phyloP scores from a whole-genome alignment of 2,329 filamentous ascomycete species.

The Ceratocystis eucalypticola region DNA sequence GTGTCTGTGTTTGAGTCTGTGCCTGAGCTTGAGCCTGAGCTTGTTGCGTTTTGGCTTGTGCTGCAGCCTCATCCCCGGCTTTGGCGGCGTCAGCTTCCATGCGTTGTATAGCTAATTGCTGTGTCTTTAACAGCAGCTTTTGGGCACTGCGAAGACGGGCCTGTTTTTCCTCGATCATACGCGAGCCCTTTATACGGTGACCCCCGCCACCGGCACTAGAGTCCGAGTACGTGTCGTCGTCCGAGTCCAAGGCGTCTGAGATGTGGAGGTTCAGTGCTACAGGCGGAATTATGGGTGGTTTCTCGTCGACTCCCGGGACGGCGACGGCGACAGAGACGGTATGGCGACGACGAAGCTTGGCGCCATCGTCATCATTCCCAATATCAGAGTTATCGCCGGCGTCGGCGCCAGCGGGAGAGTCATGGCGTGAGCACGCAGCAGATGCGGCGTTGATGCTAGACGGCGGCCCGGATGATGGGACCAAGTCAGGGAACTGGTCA shows the following conservation, averaged over 20 bases:
- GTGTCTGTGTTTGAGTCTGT: background rate
- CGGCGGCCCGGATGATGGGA: background rate
- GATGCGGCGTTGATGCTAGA: conserved; percentile 13
- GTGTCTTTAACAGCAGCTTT: conserved; percentile 27
- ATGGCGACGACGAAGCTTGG: conserved; percentile 15
- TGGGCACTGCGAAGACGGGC: conserved; percentile 31
- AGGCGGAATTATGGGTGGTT: conserved; percentile 12
- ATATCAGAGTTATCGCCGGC: conserved; percentile 11
- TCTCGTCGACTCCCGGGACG: conserved; percentile 6
- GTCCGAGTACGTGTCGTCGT: conserved; percentile 21
- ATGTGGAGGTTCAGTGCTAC: conserved; percentile 20
- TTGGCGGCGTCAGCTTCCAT: background rate
- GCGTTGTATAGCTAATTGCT: conserved; percentile 8
- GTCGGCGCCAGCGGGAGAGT: conserved; percentile 6
- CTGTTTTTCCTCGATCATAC: conserved; percentile 27
- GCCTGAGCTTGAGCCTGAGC: background rate
- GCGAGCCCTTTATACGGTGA: conserved; percentile 20
- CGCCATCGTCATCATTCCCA: conserved; percentile 8
- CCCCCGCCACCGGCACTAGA: conserved; percentile 22
- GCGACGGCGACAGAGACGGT: conserved; percentile 20
- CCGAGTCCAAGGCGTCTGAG: conserved; percentile 21
- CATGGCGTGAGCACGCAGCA: conserved; percentile 9
- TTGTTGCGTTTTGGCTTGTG: background rate
- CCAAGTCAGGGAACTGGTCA: conserved; percentile 9
- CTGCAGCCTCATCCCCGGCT: background rate